Base-by-base conservation (phyloP, 2,329 filamentous ascomycete genomes). In the Scytalidium sp. region DNA sequence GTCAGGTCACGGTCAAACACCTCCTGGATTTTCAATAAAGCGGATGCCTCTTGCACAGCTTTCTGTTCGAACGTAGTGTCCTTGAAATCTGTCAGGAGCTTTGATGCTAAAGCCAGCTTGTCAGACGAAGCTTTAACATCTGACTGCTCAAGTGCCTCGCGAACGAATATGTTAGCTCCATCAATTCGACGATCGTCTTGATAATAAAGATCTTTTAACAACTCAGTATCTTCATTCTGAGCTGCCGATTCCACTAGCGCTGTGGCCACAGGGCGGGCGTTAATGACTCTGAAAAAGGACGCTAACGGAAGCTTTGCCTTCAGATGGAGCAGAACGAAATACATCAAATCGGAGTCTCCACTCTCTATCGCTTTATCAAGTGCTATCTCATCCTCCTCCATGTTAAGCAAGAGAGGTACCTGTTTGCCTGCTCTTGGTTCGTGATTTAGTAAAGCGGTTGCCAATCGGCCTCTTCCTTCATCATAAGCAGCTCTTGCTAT, bases 291-390 rank as follows among this genome's bases (percentile, higher is more conserved):
- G 76, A 99, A 97, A 75, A 99, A 99, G 27, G 83, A 86, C 1
- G 93, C 90, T 2, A 97, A 76, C 0, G 94, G 90, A 7, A 97
- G 78, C 65, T 96, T 96, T 69, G 90, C 90, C 72, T 91, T 94
- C 32, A 99, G 75, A 53, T 93, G 86, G 7, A 96, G 73, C 6
- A 99, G 78, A 4, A 99, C 94, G 63, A 86, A 92, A 60, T 90
- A 86, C n/a, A 96, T 83, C 2, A 99, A 79, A 59, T 99, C 94
- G 0, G 92, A 93, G 64, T 99, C 94, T 17, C 93, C 93, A 53
- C 90, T 96, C 66, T 97, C 91, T 51, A 97, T 90, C 9, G 94
- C 93, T 68, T 97, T 99, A 74, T 97, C 93, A 0, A 99, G 80
- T 0, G 94, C 94, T 39, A 97, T 84, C 56, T 92, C 90, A 57